Percentiles rank a stretch among this genome's conserved stretches.
phyloP scores from a whole-genome alignment of 169 alveolate species.

The Cryptosporidium baileyi region DNA sequence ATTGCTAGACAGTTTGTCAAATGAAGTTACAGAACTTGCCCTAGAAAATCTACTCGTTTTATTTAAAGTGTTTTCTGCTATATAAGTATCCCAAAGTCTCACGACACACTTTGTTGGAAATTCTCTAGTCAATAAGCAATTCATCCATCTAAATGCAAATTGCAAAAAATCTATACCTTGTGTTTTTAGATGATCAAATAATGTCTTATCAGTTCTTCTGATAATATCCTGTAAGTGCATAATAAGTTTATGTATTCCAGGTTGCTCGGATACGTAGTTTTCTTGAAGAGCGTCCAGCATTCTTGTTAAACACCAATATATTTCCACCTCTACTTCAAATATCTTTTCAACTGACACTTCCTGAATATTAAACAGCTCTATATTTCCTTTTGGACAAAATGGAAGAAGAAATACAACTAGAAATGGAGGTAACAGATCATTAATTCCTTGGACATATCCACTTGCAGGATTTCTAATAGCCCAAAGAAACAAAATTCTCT shows the following conservation, averaged over 20 bases:
- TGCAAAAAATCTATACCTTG: conserved; percentile 77
- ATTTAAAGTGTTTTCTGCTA: conserved; percentile 79
- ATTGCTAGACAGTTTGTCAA: conserved; percentile 35
- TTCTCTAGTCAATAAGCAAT: conserved; percentile 61
- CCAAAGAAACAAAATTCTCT: conserved; percentile 89
- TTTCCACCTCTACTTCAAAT: conserved; percentile 87
- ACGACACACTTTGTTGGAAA: conserved; percentile 70
- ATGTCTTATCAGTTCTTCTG: conserved; percentile 86
- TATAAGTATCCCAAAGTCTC: conserved; percentile 90
- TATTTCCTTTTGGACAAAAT: conserved; percentile 51
- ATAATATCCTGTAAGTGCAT: conserved; percentile 87
- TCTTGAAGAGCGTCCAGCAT: conserved; percentile 89
- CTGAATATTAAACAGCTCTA: conserved; percentile 53
- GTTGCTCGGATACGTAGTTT: conserved; percentile 91
- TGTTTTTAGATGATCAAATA: conserved; percentile 82
- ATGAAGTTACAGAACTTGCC: conserved; percentile 40
- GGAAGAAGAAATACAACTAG: conserved; percentile 77
- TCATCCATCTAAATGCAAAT: conserved; percentile 90
- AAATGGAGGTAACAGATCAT: conserved; percentile 87
- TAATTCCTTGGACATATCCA: conserved; percentile 94
- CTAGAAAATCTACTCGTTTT: conserved; percentile 37
- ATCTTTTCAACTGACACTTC: conserved; percentile 75
- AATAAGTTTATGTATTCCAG: conserved; percentile 91
- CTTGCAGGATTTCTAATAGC: conserved; percentile 92
- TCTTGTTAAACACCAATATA: conserved; percentile 89